A percentile compares a stretch with the other conserved stretches of the same genome.
phyloP scores from a whole-genome alignment of 108 stramenopile genomes.

The Cylindrotheca closterium region DNA sequence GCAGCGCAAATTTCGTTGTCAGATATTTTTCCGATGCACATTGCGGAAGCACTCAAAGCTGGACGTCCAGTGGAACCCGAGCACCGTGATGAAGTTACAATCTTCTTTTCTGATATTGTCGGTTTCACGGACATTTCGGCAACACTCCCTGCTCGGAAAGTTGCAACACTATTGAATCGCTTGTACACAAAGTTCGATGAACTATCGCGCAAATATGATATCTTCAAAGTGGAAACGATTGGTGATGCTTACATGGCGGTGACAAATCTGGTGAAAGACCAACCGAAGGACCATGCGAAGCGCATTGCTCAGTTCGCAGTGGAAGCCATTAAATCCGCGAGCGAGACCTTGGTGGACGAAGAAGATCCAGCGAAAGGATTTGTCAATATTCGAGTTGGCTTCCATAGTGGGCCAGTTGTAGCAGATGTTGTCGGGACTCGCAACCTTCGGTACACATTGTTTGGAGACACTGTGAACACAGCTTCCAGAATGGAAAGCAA shows the following conservation, averaged over 20 bases:
- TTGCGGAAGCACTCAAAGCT: slow-evolving; percentile 45
- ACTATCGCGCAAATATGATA: slow-evolving; percentile 41
- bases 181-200: slow-evolving; percentile 50
- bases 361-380: slow-evolving; percentile 41
- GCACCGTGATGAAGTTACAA: slow-evolving; percentile 26
- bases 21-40: slow-evolving; percentile 47
- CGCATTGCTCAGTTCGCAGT: slow-evolving; percentile 52
- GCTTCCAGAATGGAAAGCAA: slow-evolving; percentile 56
- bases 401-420: slow-evolving; percentile 54
- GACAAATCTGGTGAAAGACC: slow-evolving; percentile 25
- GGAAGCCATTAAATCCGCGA: slow-evolving; percentile 47
- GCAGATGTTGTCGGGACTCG: slow-evolving; percentile 46
- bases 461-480: slow-evolving; percentile 65
- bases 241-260: slow-evolving; percentile 51
- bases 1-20: neutral
- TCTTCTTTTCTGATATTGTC: slow-evolving; percentile 61
- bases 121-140: slow-evolving; percentile 50
- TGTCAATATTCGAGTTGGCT: slow-evolving; percentile 52
- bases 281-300: slow-evolving; percentile 52
- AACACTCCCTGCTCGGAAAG: slow-evolving; percentile 26
- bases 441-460: slow-evolving; percentile 46
- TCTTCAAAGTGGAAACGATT: slow-evolving; percentile 69
- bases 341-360: slow-evolving; percentile 25
- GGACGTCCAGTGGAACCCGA: slow-evolving; percentile 46
- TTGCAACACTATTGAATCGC: slow-evolving; percentile 48